Conservation (phyloP, 1,139 yeast genomes). For the Geotrichum candidum region DNA sequence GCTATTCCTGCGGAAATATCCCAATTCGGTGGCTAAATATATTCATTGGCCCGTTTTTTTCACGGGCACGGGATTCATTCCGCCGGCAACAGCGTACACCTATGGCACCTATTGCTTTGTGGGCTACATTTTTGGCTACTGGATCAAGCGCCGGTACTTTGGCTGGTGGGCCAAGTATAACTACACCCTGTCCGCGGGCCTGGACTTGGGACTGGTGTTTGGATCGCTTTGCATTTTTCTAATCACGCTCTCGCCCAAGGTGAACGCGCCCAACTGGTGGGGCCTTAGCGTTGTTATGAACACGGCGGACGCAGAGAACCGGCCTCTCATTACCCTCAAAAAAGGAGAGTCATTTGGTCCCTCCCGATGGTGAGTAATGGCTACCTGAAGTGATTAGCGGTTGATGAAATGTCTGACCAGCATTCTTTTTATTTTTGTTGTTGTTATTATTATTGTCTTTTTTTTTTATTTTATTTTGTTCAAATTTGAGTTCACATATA, state of each 20-base stretch:
- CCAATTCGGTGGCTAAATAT: conserved; percentile 42
- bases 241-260: conserved; percentile 37
- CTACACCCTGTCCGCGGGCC: conserved; percentile 52
- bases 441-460: background rate
- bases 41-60: conserved; percentile 49
- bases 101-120: conserved; percentile 45
- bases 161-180: conserved; percentile 66
- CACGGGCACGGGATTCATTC: conserved; percentile 45
- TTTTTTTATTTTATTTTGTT: too few species aligned
- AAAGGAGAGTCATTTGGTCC: conserved; percentile 39
- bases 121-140: conserved; percentile 49
- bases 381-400: background rate
- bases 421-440: too few species aligned
- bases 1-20: conserved; percentile 46
- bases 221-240: conserved; percentile 47
- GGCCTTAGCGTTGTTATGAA: conserved; percentile 41
- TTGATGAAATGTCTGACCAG: background rate
- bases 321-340: conserved; percentile 26
- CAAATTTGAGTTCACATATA: background rate
- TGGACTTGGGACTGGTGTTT: conserved; percentile 53
- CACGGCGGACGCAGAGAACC: conserved; percentile 28
- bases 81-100: conserved; percentile 51
- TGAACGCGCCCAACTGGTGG: conserved; percentile 51
- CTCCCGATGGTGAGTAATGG: conserved; percentile 28
- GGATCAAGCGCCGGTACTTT: conserved; percentile 45